Base-by-base conservation (phyloP, 176 grass and related monocot genomes). In the Olyra latifolia region DNA sequence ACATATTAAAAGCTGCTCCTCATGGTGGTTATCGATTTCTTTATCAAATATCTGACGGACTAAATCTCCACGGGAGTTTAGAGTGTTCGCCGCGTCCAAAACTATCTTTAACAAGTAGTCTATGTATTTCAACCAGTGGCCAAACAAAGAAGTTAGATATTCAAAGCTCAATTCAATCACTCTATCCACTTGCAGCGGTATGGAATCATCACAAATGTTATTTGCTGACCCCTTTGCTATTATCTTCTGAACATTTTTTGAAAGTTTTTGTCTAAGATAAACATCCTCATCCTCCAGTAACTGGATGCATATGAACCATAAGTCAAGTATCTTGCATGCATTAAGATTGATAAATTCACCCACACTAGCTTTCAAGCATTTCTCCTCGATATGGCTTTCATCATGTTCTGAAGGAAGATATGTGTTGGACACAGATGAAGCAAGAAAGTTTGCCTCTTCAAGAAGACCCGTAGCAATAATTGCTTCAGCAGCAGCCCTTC, bases 1-100 rank as follows among this genome's bases (percentile, higher is more conserved):
- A 69, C 92, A 98, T 80, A 95, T 98, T 75, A 98, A 84, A 39
- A 98, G 66, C 55, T 98, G 93, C 81, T 98, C 95, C 76, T 95
- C 96, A 55, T 95, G 92, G 72, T 98, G 96, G 81, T 95, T 98
- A 86, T 98, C 96, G 2, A 98, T 98, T 86, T 95, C 92, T 87
- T 98, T 98, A 61, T 98, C 96, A 75, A 98, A 98, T 85, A 98
- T 91, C 71, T 91, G 96, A 78, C 92, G 84, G 49, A 98, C 88
- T 72, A 93, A 81, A 93, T 98, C 92, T 57, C 82, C 86, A 47
- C 59, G 40, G 41, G 92, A 88, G 72, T 87, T 87, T 47, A 87
- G 32, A 72, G 88, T 89, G 86, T 73, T 78, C 9, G 81, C 75
- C 8, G 86, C 84, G 25, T 88, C 84, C 74, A 93, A 83, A 45